A percentile compares a stretch with the other conserved stretches of the same genome.
Conservation (phyloP, 371 early-diverging fungal genomes). For the Syncephalastrum monosporum region DNA sequence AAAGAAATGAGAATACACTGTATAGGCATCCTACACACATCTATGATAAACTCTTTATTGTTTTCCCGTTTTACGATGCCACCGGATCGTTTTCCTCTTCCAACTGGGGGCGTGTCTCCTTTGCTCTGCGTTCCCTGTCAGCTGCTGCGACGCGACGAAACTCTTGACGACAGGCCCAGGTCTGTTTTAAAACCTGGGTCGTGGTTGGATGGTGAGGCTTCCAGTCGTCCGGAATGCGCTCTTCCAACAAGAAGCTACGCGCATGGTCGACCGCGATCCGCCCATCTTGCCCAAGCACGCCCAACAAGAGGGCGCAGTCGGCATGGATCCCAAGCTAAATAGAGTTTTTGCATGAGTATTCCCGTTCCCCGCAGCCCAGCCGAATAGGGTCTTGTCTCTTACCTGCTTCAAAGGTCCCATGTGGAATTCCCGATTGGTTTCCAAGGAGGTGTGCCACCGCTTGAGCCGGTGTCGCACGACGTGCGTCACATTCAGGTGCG, state of each 20-base stretch:
- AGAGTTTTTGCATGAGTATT: too few relatives aligned
- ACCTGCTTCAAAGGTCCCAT: conserved; percentile 25
- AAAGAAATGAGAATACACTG: too few relatives aligned
- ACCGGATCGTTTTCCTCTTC: too few relatives aligned
- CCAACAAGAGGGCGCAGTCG: conserved; percentile 29
- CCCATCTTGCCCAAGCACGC: conserved; percentile 31
- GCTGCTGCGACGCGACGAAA: too few relatives aligned
- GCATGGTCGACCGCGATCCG: conserved; percentile 21
- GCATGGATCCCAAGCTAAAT: conserved; percentile 21
- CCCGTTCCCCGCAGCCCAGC: too few relatives aligned
- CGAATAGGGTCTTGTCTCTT: conserved; percentile 2
- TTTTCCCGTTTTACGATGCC: too few relatives aligned
- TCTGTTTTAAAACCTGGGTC: too few relatives aligned
- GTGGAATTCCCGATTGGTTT: conserved; percentile 20
- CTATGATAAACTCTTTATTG: too few relatives aligned
- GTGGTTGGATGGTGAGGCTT: conserved; percentile 9
- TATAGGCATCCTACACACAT: too few relatives aligned
- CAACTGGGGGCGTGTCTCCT: too few relatives aligned
- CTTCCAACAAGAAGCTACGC: conserved; percentile 27
- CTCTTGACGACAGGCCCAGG: too few relatives aligned
- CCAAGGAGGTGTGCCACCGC: conserved; percentile 27
- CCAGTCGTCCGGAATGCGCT: conserved; percentile 38
- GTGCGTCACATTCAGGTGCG: conserved; percentile 10
- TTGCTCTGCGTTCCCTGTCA: too few relatives aligned
- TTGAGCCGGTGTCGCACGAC: conserved; percentile 10